A percentile compares a stretch with the other conserved stretches of the same genome.
phyloP scores from a whole-genome alignment of 768 basidiomycete species.

The Xerocomellus amylosporus region DNA sequence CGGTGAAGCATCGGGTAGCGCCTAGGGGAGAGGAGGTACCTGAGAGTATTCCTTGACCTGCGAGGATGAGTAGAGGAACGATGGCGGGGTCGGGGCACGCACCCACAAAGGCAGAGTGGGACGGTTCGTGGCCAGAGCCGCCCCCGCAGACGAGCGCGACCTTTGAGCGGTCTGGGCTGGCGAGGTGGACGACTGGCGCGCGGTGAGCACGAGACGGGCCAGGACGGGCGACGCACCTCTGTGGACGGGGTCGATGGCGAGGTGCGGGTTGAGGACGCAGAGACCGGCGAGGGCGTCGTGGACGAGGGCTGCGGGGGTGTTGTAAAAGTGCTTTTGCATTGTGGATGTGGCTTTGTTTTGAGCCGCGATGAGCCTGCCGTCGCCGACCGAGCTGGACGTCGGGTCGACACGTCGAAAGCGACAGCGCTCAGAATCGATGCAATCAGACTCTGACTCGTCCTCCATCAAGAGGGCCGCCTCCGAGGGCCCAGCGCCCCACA shows the following conservation, averaged over 20 bases:
- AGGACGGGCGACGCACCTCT: conserved; percentile 43
- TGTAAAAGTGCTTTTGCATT: conserved; percentile 70
- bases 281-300: conserved; percentile 76
- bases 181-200: conserved; percentile 57
- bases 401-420: conserved; percentile 50
- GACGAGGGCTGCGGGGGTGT: conserved; percentile 67
- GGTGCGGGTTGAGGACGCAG: conserved; percentile 63
- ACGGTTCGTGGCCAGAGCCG: conserved; percentile 88
- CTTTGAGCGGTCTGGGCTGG: conserved; percentile 54
- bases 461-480: conserved; percentile 80
- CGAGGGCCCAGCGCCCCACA: conserved; percentile 46
- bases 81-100: conserved; percentile 14
- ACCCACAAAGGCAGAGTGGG: conserved; percentile 91
- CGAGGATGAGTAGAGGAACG: not conserved
- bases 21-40: conserved; percentile 37
- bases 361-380: conserved; percentile 44
- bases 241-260: conserved; percentile 66
- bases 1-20: not conserved
- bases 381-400: conserved; percentile 39
- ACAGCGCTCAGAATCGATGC: conserved; percentile 73
- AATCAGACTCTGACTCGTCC: conserved; percentile 70
- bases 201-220: not conserved
- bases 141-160: conserved; percentile 83
- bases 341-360: not conserved
- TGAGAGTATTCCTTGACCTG: conserved; percentile 76